phyloP scores from a whole-genome alignment of 139 green algal genomes.

The Pleodorina starrii region DNA sequence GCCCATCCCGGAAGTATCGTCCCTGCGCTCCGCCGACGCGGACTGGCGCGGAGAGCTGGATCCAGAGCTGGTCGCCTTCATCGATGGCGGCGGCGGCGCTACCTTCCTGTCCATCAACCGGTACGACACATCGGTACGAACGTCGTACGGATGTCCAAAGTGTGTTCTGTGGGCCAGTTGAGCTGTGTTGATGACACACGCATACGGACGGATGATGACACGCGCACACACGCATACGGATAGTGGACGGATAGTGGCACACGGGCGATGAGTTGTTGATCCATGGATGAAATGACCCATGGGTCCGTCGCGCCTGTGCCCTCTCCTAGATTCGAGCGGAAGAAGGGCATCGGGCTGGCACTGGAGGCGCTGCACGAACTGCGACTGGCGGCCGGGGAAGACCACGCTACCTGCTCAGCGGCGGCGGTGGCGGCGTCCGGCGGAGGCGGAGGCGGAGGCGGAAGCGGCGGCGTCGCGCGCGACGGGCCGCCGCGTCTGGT shows the following conservation, averaged over 20 bases:
- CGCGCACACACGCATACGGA: too few species aligned
- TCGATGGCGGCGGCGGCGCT: conserved; percentile 54
- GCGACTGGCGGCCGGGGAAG: background rate
- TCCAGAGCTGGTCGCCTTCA: conserved; percentile 63
- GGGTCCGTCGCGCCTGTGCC: too few species aligned
- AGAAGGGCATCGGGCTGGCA: conserved; percentile 95
- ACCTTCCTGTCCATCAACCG: conserved; percentile 97
- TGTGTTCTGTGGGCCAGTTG: too few species aligned
- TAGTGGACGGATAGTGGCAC: too few species aligned
- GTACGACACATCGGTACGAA: too few species aligned
- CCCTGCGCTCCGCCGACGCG: conserved; percentile 56
- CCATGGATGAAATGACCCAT: too few species aligned
- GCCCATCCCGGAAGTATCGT: conserved; percentile 64
- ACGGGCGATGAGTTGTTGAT: too few species aligned
- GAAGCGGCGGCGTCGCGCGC: background rate
- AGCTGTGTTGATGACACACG: too few species aligned
- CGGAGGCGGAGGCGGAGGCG: too few species aligned
- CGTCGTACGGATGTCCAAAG: too few species aligned
- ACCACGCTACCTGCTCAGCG: too few species aligned
- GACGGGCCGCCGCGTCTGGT: conserved; percentile 49
- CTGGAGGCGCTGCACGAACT: conserved; percentile 81
- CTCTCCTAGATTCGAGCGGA: conserved; percentile 98
- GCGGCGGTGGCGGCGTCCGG: background rate
- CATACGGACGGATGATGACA: too few species aligned
- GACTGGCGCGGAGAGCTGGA: conserved; percentile 66